phyloP scores from a whole-genome alignment of 164 flowering plant species.

The Warburgia ugandensis region DNA sequence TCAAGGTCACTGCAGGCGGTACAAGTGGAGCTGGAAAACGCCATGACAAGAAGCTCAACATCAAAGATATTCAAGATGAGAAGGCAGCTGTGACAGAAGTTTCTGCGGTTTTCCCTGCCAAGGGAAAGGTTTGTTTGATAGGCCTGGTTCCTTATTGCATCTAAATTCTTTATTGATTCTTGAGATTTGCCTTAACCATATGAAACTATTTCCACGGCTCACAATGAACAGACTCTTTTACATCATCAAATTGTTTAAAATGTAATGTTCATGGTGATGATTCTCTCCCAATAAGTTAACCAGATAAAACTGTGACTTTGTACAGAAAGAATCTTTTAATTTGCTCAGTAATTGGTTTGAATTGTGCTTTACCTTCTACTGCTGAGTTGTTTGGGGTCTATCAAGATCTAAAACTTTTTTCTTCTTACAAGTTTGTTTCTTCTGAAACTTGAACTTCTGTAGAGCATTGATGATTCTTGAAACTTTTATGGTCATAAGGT shows the following conservation, averaged over 20 bases:
- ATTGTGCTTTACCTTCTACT: background rate
- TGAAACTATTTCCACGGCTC: background rate
- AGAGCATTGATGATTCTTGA: background rate
- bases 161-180: background rate
- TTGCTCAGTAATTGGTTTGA: background rate
- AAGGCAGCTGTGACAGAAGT: slow-evolving; percentile 12
- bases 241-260: too few species aligned
- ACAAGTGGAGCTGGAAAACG: slow-evolving; percentile 15
- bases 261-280: too few species aligned
- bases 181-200: background rate
- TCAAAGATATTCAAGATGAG: slow-evolving; percentile 12
- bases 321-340: too few species aligned
- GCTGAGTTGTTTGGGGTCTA: background rate
- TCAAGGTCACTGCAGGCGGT: slow-evolving; percentile 7
- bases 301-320: too few species aligned
- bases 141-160: background rate
- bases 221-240: too few species aligned
- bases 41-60: slow-evolving; percentile 6
- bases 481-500: background rate
- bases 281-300: too few species aligned
- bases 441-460: too few species aligned
- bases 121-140: slow-evolving; percentile 3
- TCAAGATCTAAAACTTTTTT: background rate
- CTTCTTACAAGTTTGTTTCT: too few species aligned
- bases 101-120: slow-evolving; percentile 10